Evolutionary conservation across 176 grass and related monocot species (phyloP).

Genomic region (Eragrostis curvula): DNA sequence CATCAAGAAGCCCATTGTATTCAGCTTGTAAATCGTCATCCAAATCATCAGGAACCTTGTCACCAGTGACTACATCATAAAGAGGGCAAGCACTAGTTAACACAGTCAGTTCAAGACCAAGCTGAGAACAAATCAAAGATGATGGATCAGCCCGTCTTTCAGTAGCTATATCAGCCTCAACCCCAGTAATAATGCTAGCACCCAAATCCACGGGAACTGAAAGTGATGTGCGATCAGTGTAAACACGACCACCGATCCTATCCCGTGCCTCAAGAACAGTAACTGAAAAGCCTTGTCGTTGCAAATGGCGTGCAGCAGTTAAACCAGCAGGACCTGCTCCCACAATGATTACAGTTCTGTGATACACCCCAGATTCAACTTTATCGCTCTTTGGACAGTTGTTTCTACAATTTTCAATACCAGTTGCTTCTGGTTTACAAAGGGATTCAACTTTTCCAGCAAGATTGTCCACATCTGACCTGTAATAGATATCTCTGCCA

Average conservation of each 20-base stretch:
- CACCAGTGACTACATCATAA: slow-evolving; percentile 86
- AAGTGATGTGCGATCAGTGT: slow-evolving; percentile 84
- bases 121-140: slow-evolving; percentile 91
- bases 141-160: slow-evolving; percentile 96
- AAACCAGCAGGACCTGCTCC: slow-evolving; percentile 98
- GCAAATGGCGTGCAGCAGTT: slow-evolving; percentile 89
- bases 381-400: slow-evolving; percentile 23
- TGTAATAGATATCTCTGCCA: slow-evolving; percentile 23
- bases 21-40: slow-evolving; percentile 85
- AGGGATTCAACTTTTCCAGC: slow-evolving; percentile 40
- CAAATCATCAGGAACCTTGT: slow-evolving; percentile 84
- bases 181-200: slow-evolving; percentile 99
- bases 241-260: slow-evolving; percentile 91
- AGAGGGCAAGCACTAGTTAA: slow-evolving; percentile 97
- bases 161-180: slow-evolving; percentile 93
- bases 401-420: slow-evolving; percentile 37
- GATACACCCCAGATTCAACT: slow-evolving; percentile 39
- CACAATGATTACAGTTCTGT: slow-evolving; percentile 75
- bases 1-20: slow-evolving; percentile 94
- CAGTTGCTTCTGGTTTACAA: slow-evolving; percentile 36
- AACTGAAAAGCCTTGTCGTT: slow-evolving; percentile 79
- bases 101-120: slow-evolving; percentile 88
- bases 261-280: slow-evolving; percentile 95
- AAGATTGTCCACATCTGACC: slow-evolving; percentile 18
- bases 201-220: slow-evolving; percentile 99